A percentile compares a stretch with the other conserved stretches of the same genome.
Evolutionary conservation across 495 filamentous ascomycete genomes (phyloP).

Genomic region (Penicillium bialowiezense): DNA sequence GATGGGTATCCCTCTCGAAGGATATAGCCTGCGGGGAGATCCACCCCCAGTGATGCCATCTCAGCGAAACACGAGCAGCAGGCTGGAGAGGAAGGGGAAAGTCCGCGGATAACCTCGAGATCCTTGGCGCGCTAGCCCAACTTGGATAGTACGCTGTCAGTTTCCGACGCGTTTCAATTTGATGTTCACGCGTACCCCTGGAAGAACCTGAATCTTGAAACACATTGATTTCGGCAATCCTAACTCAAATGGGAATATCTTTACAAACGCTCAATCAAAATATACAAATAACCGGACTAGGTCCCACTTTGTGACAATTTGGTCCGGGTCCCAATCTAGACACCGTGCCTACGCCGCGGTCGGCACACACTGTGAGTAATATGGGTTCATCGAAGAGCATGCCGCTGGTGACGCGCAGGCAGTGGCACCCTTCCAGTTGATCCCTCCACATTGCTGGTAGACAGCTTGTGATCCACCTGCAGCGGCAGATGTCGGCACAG

Average conservation of each 20-base stretch:
- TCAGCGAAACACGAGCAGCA: too few relatives aligned
- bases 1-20: constrained; percentile 35
- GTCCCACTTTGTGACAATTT: neutral
- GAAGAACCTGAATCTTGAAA: too few relatives aligned
- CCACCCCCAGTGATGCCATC: neutral
- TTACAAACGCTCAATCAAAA: neutral
- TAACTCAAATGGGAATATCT: neutral
- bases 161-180: too few relatives aligned
- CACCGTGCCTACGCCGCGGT: constrained; percentile 3
- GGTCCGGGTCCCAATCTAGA: neutral
- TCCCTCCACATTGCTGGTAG: constrained; percentile 51
- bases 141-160: too few relatives aligned
- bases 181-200: too few relatives aligned
- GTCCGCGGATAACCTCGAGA: too few relatives aligned
- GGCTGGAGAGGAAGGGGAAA: too few relatives aligned
- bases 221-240: too few relatives aligned
- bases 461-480: constrained; percentile 18
- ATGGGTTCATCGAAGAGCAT: constrained; percentile 44
- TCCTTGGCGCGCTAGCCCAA: too few relatives aligned
- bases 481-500: neutral
- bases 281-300: neutral
- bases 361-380: constrained; percentile 50
- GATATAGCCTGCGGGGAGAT: constrained; percentile 32
- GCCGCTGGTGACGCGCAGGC: constrained; percentile 40
- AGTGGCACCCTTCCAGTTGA: constrained; percentile 42